Percentiles rank a stretch among this genome's conserved stretches.
These are phyloP conservation scores for Claviceps fusiformis DNA, from an alignment of 2,329 filamentous ascomycete species.

Conservation along the genomic window DNA sequence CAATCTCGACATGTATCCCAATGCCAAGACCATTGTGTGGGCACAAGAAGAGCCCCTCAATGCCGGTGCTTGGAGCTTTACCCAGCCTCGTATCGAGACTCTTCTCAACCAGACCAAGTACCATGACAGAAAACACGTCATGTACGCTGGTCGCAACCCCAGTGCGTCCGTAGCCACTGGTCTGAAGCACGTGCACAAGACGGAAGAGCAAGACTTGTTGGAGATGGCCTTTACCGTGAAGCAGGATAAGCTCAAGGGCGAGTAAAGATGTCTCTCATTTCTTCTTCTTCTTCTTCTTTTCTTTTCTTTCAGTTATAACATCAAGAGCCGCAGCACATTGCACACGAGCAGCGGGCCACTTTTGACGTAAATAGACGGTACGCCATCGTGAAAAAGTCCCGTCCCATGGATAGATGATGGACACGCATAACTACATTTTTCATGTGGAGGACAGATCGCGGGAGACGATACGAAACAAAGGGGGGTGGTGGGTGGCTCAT, in stretches of 20 bases:
- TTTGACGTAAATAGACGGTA: not conserved
- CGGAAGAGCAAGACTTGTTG: slow-evolving; percentile 82
- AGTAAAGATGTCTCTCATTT: slow-evolving; percentile 24
- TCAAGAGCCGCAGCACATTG: not conserved
- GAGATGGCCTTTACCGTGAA: slow-evolving; percentile 49
- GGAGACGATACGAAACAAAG: not conserved
- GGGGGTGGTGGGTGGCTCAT: not conserved
- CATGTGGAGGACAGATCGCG: not conserved
- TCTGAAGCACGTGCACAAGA: slow-evolving; percentile 73
- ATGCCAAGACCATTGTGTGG: slow-evolving; percentile 96
- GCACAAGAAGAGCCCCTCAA: slow-evolving; percentile 96
- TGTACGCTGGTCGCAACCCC: slow-evolving; percentile 90
- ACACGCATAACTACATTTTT: not conserved
- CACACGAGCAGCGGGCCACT: not conserved
- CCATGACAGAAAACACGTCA: slow-evolving; percentile 88
- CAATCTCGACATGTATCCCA: slow-evolving; percentile 93
- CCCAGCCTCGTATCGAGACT: slow-evolving; percentile 95
- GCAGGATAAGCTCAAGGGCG: slow-evolving; percentile 57
- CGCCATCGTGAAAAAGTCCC: not conserved
- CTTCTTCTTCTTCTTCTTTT: no score
- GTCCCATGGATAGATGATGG: not conserved
- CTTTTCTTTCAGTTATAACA: not conserved
- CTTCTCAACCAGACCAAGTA: slow-evolving; percentile 84
- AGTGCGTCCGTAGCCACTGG: slow-evolving; percentile 91
- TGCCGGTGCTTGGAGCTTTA: slow-evolving; percentile 91